Conservation (phyloP, 2,329 filamentous ascomycete genomes). For the Trichoderma semiorbis region DNA sequence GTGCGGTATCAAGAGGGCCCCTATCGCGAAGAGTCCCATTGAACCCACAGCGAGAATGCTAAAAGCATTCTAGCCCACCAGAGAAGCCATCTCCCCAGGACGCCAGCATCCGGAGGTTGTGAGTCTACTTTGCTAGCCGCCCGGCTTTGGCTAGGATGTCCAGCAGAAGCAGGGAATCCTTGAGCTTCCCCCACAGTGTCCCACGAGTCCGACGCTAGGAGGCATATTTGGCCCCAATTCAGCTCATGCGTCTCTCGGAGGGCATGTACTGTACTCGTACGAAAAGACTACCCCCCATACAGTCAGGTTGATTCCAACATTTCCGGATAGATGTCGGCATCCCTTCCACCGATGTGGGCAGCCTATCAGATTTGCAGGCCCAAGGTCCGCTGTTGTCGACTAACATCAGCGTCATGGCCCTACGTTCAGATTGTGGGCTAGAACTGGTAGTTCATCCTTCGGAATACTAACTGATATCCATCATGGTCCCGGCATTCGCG, state of each 20-base stretch:
- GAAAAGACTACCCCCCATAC: not conserved
- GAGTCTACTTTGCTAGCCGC: slow-evolving; percentile 7
- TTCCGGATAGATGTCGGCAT: not conserved
- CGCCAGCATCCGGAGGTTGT: slow-evolving; percentile 12
- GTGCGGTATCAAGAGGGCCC: slow-evolving; percentile 1
- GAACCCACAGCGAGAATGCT: not conserved
- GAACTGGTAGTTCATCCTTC: not conserved
- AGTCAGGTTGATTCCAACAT: not conserved
- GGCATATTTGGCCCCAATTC: slow-evolving; percentile 13
- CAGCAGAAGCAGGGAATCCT: slow-evolving; percentile 5
- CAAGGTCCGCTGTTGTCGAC: not conserved
- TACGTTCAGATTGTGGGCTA: not conserved
- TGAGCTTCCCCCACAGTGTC: slow-evolving; percentile 14
- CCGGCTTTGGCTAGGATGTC: slow-evolving; percentile 1
- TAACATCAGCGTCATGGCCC: not conserved
- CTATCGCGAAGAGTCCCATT: not conserved
- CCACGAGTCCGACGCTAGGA: slow-evolving; percentile 11
- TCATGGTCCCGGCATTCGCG: not conserved
- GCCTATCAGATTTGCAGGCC: not conserved
- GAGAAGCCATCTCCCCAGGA: not conserved
- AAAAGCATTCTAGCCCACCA: not conserved
- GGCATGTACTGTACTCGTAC: not conserved
- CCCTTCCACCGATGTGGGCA: not conserved
- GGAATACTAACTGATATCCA: not conserved
- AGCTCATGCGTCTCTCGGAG: not conserved